These are phyloP conservation scores for Zygoascus tannicola DNA, from an alignment of 805 yeast genomes.

Conservation along the genomic window DNA sequence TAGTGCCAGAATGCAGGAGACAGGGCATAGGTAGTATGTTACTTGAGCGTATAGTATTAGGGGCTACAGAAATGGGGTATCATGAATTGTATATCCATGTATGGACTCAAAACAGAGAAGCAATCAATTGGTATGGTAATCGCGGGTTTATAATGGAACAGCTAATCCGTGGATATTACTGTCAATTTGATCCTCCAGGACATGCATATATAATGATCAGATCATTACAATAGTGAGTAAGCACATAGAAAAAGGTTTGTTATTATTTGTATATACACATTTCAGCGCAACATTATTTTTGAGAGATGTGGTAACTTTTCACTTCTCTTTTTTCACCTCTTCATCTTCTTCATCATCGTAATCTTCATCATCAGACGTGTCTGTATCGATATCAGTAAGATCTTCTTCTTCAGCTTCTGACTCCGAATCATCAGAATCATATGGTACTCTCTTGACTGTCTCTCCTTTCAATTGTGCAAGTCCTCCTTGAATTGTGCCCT, in stretches of 20 bases:
- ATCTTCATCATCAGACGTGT: conserved; percentile 51
- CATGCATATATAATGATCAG: conserved; percentile 33
- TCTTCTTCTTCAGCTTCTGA: conserved; percentile 38
- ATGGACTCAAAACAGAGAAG: conserved; percentile 35
- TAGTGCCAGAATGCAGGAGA: conserved; percentile 52
- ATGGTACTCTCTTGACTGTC: conserved; percentile 30
- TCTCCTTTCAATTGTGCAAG: conserved; percentile 62
- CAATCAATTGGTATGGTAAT: conserved; percentile 42
- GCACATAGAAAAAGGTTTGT: too few relatives aligned
- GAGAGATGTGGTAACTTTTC: too few relatives aligned
- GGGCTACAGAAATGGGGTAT: conserved; percentile 45
- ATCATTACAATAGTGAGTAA: too few relatives aligned
- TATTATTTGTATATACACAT: too few relatives aligned
- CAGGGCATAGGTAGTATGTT: conserved; percentile 55
- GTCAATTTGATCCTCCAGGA: conserved; percentile 34
- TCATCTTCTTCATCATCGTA: conserved; percentile 14
- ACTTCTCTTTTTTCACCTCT: conserved; percentile 7
- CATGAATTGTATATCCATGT: conserved; percentile 48
- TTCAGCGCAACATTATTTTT: too few relatives aligned
- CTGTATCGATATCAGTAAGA: conserved; percentile 49
- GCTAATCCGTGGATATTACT: conserved; percentile 39
- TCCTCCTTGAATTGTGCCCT: conserved; percentile 68
- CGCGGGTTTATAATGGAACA: conserved; percentile 39
- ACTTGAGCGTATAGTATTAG: conserved; percentile 45
- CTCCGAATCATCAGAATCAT: conserved; percentile 29